Conservation (phyloP, 345 rosid species). For the Populus alba region DNA sequence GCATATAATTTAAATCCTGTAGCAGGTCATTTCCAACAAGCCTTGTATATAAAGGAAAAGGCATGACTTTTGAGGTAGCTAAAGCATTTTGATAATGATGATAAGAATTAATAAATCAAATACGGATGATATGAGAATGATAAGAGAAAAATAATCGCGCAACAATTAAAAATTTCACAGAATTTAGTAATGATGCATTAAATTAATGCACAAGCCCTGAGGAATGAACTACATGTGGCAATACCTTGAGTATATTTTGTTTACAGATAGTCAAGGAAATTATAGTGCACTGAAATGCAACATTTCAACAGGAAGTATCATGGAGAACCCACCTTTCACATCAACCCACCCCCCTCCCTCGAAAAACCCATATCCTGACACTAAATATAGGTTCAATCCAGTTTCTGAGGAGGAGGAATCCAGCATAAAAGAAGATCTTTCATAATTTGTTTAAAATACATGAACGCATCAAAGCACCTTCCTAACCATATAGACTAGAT, state of each 20-base stretch:
- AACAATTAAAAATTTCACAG: background rate
- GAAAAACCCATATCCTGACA: no score
- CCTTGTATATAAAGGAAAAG: no score
- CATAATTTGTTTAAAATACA: background rate
- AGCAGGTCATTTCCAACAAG: no score
- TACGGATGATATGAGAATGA: background rate
- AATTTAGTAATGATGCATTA: background rate
- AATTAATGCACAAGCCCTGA: background rate
- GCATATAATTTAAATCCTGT: no score
- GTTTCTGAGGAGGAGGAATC: no score
- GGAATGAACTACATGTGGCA: no score
- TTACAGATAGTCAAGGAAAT: no score
- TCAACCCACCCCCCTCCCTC: no score
- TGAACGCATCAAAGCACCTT: background rate
- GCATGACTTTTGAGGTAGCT: background rate
- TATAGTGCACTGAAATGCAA: background rate
- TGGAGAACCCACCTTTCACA: background rate
- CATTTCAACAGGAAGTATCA: background rate
- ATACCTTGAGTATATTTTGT: no score
- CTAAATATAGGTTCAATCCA: no score
- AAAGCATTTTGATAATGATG: background rate
- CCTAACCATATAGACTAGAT: background rate
- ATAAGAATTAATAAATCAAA: background rate
- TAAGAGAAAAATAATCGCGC: background rate
- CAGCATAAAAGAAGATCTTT: background rate